phyloP scores from a whole-genome alignment of 768 basidiomycete species.

The Lactifluus subvellereus region DNA sequence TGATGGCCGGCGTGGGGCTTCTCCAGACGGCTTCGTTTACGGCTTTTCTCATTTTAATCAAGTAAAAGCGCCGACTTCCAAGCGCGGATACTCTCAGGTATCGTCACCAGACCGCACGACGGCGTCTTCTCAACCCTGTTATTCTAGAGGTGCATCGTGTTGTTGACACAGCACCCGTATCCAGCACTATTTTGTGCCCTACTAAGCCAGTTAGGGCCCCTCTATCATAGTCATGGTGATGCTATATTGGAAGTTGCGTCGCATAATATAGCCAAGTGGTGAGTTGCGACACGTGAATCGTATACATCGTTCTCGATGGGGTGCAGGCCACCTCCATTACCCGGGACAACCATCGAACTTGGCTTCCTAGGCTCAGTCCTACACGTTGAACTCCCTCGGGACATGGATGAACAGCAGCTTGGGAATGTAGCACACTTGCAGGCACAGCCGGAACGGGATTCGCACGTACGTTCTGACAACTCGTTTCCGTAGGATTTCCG shows the following conservation, averaged over 20 bases:
- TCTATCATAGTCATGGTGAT: conserved; percentile 65
- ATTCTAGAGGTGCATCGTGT: conserved; percentile 67
- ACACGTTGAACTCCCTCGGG: conserved; percentile 63
- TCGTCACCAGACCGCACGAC: background rate
- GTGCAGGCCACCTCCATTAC: conserved; percentile 70
- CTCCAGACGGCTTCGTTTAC: conserved; percentile 63
- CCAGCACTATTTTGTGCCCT: conserved; percentile 73
- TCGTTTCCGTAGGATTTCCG: background rate
- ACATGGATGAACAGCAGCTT: conserved; percentile 67
- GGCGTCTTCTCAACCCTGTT: conserved; percentile 19
- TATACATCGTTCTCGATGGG: conserved; percentile 30
- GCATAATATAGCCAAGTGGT: conserved; percentile 83
- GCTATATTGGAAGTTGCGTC: conserved; percentile 84
- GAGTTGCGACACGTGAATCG: conserved; percentile 26
- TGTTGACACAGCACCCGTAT: conserved; percentile 74
- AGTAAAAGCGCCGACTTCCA: conserved; percentile 52
- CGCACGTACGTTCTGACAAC: conserved; percentile 10
- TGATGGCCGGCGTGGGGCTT: conserved; percentile 35
- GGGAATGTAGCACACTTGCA: conserved; percentile 38
- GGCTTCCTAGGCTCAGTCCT: conserved; percentile 79
- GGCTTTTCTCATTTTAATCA: conserved; percentile 78
- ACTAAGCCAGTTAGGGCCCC: conserved; percentile 65
- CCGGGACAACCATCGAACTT: conserved; percentile 65
- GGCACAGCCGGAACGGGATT: conserved; percentile 20
- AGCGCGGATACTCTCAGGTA: conserved; percentile 80